Conservation (phyloP, 2,329 filamentous ascomycete genomes). For the Aspergillus sp. region DNA sequence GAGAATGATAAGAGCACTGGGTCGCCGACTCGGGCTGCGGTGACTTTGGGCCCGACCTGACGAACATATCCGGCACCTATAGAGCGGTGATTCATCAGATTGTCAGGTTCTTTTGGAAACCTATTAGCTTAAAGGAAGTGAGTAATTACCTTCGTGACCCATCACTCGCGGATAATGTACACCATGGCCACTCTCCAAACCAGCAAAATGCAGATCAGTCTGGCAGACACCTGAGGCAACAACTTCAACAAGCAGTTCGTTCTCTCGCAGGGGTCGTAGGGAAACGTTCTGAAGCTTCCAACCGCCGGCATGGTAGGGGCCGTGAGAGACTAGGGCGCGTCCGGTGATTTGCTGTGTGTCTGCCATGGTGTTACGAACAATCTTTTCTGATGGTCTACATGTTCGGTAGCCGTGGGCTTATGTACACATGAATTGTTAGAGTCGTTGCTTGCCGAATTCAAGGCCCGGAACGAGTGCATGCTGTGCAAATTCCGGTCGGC, state of each 20-base stretch:
- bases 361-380: background rate
- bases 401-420: background rate
- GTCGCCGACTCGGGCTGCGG: constrained; percentile 47
- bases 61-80: constrained; percentile 50
- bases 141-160: constrained; percentile 54
- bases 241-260: constrained; percentile 57
- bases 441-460: background rate
- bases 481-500: background rate
- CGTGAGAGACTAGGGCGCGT: constrained; percentile 17
- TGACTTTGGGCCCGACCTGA: constrained; percentile 45
- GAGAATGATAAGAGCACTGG: constrained; percentile 52
- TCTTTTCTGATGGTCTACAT: too few relatives aligned
- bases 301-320: constrained; percentile 14
- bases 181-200: constrained; percentile 36
- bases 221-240: constrained; percentile 59
- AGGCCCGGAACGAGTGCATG: background rate
- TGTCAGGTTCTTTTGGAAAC: background rate
- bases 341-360: background rate
- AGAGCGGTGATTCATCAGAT: too few relatives aligned
- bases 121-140: background rate
- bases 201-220: constrained; percentile 54
- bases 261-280: constrained; percentile 27
- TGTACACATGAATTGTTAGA: background rate
- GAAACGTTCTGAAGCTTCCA: constrained; percentile 20
- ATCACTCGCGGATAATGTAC: constrained; percentile 51